Percentiles rank a stretch among this genome's conserved stretches.
Conservation (phyloP, 768 basidiomycete species). For the Pisolithus microcarpus region DNA sequence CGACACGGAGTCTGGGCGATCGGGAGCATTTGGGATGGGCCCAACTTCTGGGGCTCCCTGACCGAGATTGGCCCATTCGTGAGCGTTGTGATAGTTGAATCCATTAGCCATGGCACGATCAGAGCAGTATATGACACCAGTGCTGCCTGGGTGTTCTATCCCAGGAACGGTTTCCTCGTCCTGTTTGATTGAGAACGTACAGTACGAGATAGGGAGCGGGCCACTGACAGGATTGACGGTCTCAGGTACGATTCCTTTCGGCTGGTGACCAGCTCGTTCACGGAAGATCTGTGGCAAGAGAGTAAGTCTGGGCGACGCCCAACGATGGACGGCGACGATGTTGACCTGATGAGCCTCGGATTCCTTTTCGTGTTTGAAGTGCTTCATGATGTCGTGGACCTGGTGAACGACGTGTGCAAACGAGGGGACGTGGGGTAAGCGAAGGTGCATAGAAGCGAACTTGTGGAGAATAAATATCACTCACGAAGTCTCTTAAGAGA, state of each 20-base stretch:
- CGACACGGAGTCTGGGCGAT: constrained; percentile 57
- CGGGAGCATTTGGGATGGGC: constrained; percentile 65
- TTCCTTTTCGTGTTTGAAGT: constrained; percentile 68
- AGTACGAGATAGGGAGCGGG: not conserved
- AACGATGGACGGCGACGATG: not conserved
- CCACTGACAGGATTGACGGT: constrained; percentile 59
- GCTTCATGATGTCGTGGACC: constrained; percentile 63
- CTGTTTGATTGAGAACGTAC: constrained; percentile 23
- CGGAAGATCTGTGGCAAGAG: constrained; percentile 57
- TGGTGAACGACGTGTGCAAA: constrained; percentile 38
- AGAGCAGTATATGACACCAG: constrained; percentile 77
- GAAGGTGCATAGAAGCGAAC: constrained; percentile 21
- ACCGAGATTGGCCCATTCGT: constrained; percentile 86
- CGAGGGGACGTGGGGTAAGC: constrained; percentile 20
- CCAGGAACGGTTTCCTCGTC: constrained; percentile 90
- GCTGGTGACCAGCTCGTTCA: constrained; percentile 59
- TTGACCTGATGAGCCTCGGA: constrained; percentile 82
- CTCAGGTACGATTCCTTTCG: constrained; percentile 58
- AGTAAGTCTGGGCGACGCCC: constrained; percentile 2
- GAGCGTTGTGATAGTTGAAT: constrained; percentile 69
- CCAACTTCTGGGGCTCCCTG: constrained; percentile 91
- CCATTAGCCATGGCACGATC: constrained; percentile 95
- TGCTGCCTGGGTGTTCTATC: constrained; percentile 67
- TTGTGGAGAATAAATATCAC: constrained; percentile 8
- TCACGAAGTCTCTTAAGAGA: constrained; percentile 37